Percentiles rank a stretch among this genome's conserved stretches.
phyloP scores from a whole-genome alignment of 2,329 filamentous ascomycete species.

The Hyphodiscus sp. region DNA sequence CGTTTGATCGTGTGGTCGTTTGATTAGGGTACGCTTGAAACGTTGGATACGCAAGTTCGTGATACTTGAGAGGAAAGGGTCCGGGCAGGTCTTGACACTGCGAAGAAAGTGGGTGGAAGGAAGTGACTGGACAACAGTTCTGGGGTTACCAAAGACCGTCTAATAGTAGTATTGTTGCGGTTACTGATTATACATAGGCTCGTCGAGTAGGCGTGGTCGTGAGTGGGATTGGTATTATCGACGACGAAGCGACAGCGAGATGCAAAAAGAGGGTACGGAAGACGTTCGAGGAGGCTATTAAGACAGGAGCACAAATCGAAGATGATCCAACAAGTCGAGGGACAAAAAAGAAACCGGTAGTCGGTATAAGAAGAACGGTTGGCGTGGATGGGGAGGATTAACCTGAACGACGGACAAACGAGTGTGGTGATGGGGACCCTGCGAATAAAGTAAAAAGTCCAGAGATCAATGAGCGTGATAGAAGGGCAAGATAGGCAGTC shows the following conservation, averaged over 20 bases:
- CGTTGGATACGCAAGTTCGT: slow-evolving; percentile 12
- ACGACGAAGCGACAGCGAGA: slow-evolving; percentile 26
- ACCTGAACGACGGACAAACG: slow-evolving; percentile 26
- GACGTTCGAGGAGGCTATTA: slow-evolving; percentile 27
- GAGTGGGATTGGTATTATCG: slow-evolving; percentile 20
- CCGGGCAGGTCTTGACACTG: slow-evolving; percentile 13
- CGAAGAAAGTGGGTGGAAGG: slow-evolving; percentile 20
- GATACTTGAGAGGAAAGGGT: slow-evolving; percentile 2
- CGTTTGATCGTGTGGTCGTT: slow-evolving; percentile 9
- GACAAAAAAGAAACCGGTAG: slow-evolving; percentile 29
- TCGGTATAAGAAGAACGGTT: slow-evolving; percentile 30
- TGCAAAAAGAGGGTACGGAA: slow-evolving; percentile 32
- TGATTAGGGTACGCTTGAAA: slow-evolving; percentile 19
- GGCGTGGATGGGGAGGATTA: slow-evolving; percentile 22
- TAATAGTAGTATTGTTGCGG: slow-evolving; percentile 25
- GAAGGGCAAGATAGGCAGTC: slow-evolving; percentile 27
- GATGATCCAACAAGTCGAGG: slow-evolving; percentile 29
- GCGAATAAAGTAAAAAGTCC: slow-evolving; percentile 30
- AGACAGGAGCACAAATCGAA: slow-evolving; percentile 29
- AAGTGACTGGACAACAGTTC: slow-evolving; percentile 34
- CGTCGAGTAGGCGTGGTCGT: slow-evolving; percentile 9
- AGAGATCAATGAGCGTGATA: slow-evolving; percentile 27
- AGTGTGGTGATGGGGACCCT: slow-evolving; percentile 29
- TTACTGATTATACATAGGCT: slow-evolving; percentile 31
- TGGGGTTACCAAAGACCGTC: slow-evolving; percentile 26